These are phyloP conservation scores for Camellia japonica DNA, from an alignment of 148 eudicot species.

Conservation along the genomic window DNA sequence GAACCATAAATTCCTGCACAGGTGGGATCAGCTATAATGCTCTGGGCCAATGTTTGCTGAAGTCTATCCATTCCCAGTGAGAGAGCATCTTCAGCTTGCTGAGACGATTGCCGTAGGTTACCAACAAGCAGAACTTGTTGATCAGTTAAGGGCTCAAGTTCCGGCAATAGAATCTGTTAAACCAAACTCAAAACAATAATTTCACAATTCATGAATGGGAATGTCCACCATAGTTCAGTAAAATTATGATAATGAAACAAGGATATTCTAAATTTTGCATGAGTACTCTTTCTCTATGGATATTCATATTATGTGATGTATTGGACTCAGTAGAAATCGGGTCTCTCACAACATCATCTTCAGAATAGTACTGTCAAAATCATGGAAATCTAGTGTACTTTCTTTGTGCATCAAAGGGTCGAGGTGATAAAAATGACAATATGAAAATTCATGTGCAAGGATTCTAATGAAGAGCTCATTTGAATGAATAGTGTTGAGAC, in stretches of 20 bases:
- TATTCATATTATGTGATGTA: not conserved
- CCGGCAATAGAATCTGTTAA: slow-evolving; percentile 61
- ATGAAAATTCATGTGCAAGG: not conserved
- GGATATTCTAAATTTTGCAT: not conserved
- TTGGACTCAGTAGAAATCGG: not conserved
- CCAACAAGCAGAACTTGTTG: slow-evolving; percentile 41
- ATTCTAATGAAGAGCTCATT: too few relatives aligned
- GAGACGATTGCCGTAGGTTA: slow-evolving; percentile 57
- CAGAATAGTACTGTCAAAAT: too few relatives aligned
- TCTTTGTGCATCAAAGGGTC: not conserved
- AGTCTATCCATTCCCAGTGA: slow-evolving; percentile 85
- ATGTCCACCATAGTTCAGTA: not conserved
- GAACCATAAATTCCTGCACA: slow-evolving; percentile 39
- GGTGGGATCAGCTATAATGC: slow-evolving; percentile 29
- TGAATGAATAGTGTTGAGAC: too few relatives aligned
- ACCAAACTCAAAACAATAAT: not conserved
- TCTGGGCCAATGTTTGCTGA: slow-evolving; percentile 61
- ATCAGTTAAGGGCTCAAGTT: slow-evolving; percentile 55
- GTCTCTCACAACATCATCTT: too few relatives aligned
- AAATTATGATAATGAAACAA: not conserved
- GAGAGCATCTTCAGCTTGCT: slow-evolving; percentile 89
- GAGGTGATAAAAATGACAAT: not conserved
- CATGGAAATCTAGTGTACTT: not conserved
- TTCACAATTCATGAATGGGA: not conserved
- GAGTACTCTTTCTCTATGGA: not conserved